Percentiles rank a stretch among this genome's conserved stretches.
Evolutionary conservation across 345 rosid species (phyloP).

Genomic region (Populus pruinosa): DNA sequence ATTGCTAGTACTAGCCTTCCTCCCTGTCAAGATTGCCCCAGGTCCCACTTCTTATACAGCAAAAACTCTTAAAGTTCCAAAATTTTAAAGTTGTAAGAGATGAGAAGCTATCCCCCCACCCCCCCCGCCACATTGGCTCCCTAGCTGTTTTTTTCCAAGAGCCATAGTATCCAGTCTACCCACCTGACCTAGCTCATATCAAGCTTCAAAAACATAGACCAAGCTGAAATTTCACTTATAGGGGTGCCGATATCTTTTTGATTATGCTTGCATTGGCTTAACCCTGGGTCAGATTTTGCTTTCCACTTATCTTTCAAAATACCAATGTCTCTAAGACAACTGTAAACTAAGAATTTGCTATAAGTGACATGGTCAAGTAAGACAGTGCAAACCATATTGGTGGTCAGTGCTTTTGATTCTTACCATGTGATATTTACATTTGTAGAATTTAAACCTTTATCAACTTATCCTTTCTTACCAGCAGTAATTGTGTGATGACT

Average conservation of each 20-base stretch:
- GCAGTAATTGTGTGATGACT: background rate
- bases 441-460: background rate
- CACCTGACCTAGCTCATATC: no score
- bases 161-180: no score
- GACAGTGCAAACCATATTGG: background rate
- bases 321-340: background rate
- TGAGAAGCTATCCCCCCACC: no score
- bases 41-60: no score
- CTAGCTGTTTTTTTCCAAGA: no score
- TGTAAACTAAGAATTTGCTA: background rate
- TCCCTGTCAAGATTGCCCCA: background rate
- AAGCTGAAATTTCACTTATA: background rate
- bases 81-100: no score
- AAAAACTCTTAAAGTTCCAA: no score
- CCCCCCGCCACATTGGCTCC: no score
- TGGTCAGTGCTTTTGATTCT: background rate
- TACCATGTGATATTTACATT: background rate
- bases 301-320: background rate
- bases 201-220: background rate
- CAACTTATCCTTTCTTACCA: conserved; percentile 1
- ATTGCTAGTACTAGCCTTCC: background rate
- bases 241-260: background rate
- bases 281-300: background rate
- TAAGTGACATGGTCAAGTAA: background rate
- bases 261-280: background rate